Conservation (phyloP, 805 yeast genomes). For the Maudiozyma pseudohumilis region DNA sequence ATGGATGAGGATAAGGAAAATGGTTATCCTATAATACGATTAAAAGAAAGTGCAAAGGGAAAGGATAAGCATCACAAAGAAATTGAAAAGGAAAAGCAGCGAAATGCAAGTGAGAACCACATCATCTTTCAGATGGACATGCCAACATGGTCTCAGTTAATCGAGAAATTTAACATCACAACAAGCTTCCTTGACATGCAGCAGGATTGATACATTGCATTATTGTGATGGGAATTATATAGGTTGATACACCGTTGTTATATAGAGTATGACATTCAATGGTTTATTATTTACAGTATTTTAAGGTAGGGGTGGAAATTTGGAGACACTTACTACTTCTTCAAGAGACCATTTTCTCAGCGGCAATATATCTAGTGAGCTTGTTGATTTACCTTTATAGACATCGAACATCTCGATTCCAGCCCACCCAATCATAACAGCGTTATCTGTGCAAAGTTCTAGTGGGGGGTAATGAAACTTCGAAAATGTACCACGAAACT, state of each 20-base stretch:
- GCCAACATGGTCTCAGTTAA: conserved; percentile 51
- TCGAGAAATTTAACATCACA: conserved; percentile 45
- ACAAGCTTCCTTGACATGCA: conserved; percentile 12
- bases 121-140: conserved; percentile 64
- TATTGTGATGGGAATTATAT: no score
- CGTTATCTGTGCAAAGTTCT: conserved; percentile 82
- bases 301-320: neutral
- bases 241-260: no score
- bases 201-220: neutral
- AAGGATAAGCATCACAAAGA: conserved; percentile 16
- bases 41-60: conserved; percentile 25
- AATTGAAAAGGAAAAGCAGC: conserved; percentile 19
- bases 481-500: conserved; percentile 28
- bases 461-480: conserved; percentile 58
- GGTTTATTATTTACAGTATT: neutral
- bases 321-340: conserved; percentile 28
- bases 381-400: conserved; percentile 18
- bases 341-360: conserved; percentile 74
- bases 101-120: conserved; percentile 38
- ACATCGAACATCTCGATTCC: conserved; percentile 65
- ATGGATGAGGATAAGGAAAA: conserved; percentile 45
- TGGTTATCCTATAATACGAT: conserved; percentile 34
- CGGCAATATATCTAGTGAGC: conserved; percentile 52
- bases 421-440: conserved; percentile 96
- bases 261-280: no score